Conservation (phyloP, 306 rosid genomes). For the Cucurbita maxima region DNA sequence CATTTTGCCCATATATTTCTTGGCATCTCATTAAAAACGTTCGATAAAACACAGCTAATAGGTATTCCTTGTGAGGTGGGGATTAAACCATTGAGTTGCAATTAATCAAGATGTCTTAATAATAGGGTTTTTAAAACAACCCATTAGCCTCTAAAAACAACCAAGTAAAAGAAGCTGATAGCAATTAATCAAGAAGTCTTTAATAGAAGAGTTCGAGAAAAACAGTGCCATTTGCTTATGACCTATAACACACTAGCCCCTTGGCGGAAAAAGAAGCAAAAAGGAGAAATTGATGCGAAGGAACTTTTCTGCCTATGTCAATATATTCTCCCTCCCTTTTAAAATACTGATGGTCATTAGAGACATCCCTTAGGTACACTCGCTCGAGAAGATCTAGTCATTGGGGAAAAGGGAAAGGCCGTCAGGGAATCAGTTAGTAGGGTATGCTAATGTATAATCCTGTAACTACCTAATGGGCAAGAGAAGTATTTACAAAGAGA, state of each 20-base stretch:
- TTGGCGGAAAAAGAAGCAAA: not conserved
- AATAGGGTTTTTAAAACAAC: too few relatives aligned
- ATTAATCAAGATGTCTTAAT: too few relatives aligned
- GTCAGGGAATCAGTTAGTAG: not conserved
- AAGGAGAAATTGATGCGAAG: not conserved
- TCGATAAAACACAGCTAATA: too few relatives aligned
- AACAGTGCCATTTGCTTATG: too few relatives aligned
- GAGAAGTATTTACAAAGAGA: not conserved
- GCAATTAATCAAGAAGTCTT: too few relatives aligned
- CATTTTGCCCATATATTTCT: too few relatives aligned
- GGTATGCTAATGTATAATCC: not conserved
- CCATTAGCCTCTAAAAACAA: too few relatives aligned
- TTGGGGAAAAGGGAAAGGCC: not conserved
- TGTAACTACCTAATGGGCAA: not conserved
- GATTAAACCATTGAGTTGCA: too few relatives aligned
- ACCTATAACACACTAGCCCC: not conserved
- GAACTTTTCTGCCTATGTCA: not conserved
- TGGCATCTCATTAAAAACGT: too few relatives aligned
- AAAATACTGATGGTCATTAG: not conserved
- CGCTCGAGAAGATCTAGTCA: not conserved
- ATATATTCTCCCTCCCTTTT: not conserved
- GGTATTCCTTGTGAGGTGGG: too few relatives aligned
- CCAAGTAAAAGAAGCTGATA: too few relatives aligned
- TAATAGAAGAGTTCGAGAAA: too few relatives aligned
- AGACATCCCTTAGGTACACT: not conserved